Evolutionary conservation across 108 stramenopile species (phyloP).

Genomic region (Fragilaria crotonensis): DNA sequence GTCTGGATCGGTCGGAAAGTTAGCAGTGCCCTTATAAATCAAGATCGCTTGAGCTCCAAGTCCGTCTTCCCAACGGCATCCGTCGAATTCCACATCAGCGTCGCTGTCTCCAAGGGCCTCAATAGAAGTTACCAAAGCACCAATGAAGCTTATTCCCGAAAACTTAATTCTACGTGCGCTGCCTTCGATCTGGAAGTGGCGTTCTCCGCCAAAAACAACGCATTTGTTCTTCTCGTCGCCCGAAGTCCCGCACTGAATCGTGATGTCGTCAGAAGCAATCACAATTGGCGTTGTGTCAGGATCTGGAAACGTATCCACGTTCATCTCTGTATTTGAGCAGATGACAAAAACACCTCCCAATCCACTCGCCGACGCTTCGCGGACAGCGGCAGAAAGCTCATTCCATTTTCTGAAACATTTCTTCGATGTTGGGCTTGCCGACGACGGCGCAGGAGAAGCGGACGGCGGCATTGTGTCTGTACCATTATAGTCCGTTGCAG

Average conservation of each 20-base stretch:
- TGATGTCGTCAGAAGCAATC: neutral
- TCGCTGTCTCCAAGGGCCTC: neutral
- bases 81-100: neutral
- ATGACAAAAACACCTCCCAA: neutral
- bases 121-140: neutral
- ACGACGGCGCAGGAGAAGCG: neutral
- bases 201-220: neutral
- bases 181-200: neutral
- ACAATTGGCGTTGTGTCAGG: neutral
- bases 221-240: slow-evolving; percentile 1
- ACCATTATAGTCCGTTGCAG: neutral
- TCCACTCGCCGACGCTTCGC: neutral
- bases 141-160: neutral
- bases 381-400: neutral
- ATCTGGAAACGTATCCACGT: slow-evolving; percentile 1
- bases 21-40: neutral
- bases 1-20: neutral
- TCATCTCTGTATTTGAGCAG: neutral
- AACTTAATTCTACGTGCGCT: neutral
- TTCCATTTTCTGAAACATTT: slow-evolving; percentile 1
- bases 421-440: neutral
- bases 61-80: neutral
- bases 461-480: neutral
- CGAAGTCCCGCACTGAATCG: neutral
- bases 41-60: neutral